Percentiles rank a stretch among this genome's conserved stretches.
phyloP scores from a whole-genome alignment of 495 filamentous ascomycete species.

The Annulohypoxylon moriforme region DNA sequence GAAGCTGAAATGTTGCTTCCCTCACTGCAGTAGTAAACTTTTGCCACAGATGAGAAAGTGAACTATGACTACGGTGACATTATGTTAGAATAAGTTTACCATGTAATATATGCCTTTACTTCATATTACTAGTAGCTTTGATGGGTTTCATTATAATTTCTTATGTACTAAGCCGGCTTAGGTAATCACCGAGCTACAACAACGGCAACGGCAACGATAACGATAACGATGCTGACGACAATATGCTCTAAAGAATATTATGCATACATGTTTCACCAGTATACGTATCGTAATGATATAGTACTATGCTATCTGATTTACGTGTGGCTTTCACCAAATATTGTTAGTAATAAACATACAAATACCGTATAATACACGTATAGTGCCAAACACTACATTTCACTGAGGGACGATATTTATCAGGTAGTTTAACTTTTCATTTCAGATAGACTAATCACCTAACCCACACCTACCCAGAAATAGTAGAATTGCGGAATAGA shows the following conservation, averaged over 20 bases:
- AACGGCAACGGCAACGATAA: background rate
- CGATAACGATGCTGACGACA: background rate
- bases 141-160: too few species aligned
- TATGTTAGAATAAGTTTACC: too few species aligned
- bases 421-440: slow-evolving; percentile 6
- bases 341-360: too few species aligned
- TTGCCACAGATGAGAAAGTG: background rate
- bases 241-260: background rate
- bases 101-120: too few species aligned
- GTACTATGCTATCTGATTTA: too few species aligned
- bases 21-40: background rate
- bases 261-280: background rate
- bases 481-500: background rate
- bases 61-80: background rate
- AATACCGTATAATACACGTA: too few species aligned
- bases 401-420: background rate
- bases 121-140: too few species aligned
- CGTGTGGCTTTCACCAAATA: too few species aligned
- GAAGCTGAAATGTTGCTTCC: background rate
- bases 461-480: background rate
- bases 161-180: too few species aligned
- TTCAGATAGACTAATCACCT: slow-evolving; percentile 2
- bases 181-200: too few species aligned
- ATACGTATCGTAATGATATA: too few species aligned
- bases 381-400: too few species aligned